Percentiles rank a stretch among this genome's conserved stretches.
Conservation (phyloP, 441 rosid genomes). For the Rhodomyrtus psidioides region DNA sequence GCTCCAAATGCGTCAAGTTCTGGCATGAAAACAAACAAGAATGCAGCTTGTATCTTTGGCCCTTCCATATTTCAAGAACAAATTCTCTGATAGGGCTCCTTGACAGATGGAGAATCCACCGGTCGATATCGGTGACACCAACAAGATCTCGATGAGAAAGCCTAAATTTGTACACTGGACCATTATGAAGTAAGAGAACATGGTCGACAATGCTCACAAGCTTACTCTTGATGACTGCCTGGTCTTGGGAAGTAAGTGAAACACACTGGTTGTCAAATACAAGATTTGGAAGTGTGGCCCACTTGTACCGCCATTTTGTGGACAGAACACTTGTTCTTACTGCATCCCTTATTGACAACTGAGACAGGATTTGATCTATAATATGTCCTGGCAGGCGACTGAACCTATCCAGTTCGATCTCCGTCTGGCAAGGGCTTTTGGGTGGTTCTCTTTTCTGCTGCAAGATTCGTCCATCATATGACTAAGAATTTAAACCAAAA, state of each 20-base stretch:
- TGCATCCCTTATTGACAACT: conserved; percentile 53
- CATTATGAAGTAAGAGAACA: conserved; percentile 58
- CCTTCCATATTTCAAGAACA: conserved; percentile 71
- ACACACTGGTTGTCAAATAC: conserved; percentile 51
- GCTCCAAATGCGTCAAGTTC: conserved; percentile 51
- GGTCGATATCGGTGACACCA: conserved; percentile 55
- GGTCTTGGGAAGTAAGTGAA: conserved; percentile 39
- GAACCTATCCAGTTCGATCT: conserved; percentile 39
- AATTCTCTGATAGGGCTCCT: conserved; percentile 50
- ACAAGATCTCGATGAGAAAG: conserved; percentile 69
- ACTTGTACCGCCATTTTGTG: conserved; percentile 55
- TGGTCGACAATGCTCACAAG: conserved; percentile 50
- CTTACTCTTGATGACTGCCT: conserved; percentile 34
- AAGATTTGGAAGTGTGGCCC: conserved; percentile 52
- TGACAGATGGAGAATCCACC: conserved; percentile 61
- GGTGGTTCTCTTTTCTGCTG: conserved; percentile 57
- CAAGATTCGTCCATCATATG: conserved; percentile 9
- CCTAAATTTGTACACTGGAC: conserved; percentile 53
- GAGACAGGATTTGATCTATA: conserved; percentile 45
- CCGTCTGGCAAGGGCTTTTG: conserved; percentile 29
- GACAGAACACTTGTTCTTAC: conserved; percentile 58
- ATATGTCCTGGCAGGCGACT: conserved; percentile 54
- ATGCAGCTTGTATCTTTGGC: conserved; percentile 55
- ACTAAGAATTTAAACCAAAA: conserved; percentile 6
- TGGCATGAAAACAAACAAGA: conserved; percentile 44